phyloP scores from a whole-genome alignment of 192 early-diverging fungal species.

The Allomyces javanicus region DNA sequence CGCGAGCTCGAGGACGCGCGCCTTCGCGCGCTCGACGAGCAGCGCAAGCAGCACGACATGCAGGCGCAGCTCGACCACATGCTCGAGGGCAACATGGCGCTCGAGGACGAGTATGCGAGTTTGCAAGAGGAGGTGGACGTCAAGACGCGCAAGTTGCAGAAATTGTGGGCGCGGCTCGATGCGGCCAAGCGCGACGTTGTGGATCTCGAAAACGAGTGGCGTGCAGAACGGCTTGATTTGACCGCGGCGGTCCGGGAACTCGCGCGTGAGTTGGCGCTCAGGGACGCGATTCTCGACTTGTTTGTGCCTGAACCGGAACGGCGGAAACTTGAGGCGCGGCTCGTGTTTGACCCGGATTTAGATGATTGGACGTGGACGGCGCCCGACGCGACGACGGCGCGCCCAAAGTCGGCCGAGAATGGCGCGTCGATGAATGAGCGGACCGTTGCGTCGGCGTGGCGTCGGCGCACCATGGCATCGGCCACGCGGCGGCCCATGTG shows the following conservation, averaged over 20 bases:
- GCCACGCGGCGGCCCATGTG: not conserved
- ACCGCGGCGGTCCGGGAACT: constrained; percentile 38
- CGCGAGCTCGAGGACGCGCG: constrained; percentile 21
- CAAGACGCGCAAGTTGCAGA: constrained; percentile 39
- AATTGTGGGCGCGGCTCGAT: constrained; percentile 33
- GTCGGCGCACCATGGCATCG: not conserved
- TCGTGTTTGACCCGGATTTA: constrained; percentile 25
- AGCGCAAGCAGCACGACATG: constrained; percentile 22
- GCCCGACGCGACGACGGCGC: not conserved
- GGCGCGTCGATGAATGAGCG: too few relatives aligned
- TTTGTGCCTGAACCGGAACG: constrained; percentile 34
- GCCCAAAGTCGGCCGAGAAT: not conserved
- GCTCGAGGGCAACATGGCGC: constrained; percentile 34
- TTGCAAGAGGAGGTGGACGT: constrained; percentile 43
- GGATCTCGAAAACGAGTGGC: constrained; percentile 39
- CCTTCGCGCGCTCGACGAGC: constrained; percentile 22
- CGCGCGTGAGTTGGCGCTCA: constrained; percentile 29
- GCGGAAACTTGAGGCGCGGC: constrained; percentile 24
- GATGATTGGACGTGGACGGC: constrained; percentile 22
- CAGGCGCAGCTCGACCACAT: constrained; percentile 22
- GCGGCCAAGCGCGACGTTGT: constrained; percentile 29
- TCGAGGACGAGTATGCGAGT: constrained; percentile 38
- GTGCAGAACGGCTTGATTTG: constrained; percentile 32
- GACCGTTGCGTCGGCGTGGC: not conserved
- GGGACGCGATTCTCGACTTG: constrained; percentile 30